These are phyloP conservation scores for Posidonia oceanica DNA, from an alignment of 116 monocot species.

Conservation along the genomic window DNA sequence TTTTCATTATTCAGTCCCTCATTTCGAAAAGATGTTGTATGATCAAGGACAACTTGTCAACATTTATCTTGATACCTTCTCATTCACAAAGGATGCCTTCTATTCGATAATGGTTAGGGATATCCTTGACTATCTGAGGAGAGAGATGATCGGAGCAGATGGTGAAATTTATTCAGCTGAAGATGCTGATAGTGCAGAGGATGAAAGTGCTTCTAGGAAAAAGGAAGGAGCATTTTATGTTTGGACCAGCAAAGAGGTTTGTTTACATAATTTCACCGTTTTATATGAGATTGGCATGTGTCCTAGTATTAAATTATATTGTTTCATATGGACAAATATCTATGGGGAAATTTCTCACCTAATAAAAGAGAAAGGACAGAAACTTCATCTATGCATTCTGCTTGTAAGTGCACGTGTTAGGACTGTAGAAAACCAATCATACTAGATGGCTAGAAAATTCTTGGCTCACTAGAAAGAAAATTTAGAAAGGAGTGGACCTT, in stretches of 20 bases:
- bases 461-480: too few relatives aligned
- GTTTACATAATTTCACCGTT: neutral
- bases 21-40: slow-evolving; percentile 99
- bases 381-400: too few relatives aligned
- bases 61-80: slow-evolving; percentile 67
- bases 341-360: too few relatives aligned
- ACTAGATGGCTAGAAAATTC: too few relatives aligned
- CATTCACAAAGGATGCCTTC: slow-evolving; percentile 48
- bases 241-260: slow-evolving; percentile 82
- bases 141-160: slow-evolving; percentile 69
- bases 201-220: slow-evolving; percentile 54
- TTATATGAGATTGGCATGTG: neutral
- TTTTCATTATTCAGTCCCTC: slow-evolving; percentile 60
- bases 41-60: slow-evolving; percentile 86
- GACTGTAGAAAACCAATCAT: too few relatives aligned
- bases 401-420: too few relatives aligned
- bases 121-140: slow-evolving; percentile 83
- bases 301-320: neutral
- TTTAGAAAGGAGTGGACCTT: too few relatives aligned
- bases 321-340: too few relatives aligned
- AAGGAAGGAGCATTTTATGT: slow-evolving; percentile 95
- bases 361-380: too few relatives aligned
- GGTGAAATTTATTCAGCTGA: slow-evolving; percentile 93
- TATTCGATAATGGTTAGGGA: slow-evolving; percentile 62
- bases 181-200: slow-evolving; percentile 94